Conservation (phyloP, 2,329 filamentous ascomycete species). For the Fusarium verrucosum region DNA sequence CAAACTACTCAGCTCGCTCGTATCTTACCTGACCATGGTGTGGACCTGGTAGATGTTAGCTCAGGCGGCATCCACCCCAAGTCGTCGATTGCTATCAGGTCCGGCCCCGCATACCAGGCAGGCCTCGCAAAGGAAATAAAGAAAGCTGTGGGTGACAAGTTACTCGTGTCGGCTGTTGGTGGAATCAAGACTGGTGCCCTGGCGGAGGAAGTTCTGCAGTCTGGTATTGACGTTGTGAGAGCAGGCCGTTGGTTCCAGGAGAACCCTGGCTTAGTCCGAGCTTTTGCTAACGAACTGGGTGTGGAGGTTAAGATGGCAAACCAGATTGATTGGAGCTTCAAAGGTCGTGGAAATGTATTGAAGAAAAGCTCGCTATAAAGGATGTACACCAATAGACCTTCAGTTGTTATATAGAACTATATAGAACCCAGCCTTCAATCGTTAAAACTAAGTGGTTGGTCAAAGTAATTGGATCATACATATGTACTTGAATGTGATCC, state of each 20-base stretch:
- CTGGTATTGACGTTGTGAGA: conserved; percentile 58
- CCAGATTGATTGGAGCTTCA: conserved; percentile 66
- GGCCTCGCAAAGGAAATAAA: conserved; percentile 75
- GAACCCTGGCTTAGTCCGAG: conserved; percentile 64
- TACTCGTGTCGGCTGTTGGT: conserved; percentile 58
- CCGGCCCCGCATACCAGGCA: conserved; percentile 70
- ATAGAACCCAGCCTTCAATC: no score
- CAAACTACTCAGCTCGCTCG: conserved; percentile 71
- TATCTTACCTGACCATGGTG: conserved; percentile 69
- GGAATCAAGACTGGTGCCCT: conserved; percentile 55
- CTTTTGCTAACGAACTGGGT: conserved; percentile 63
- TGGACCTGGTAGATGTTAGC: conserved; percentile 79
- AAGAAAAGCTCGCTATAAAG: background rate
- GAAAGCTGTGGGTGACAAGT: conserved; percentile 70
- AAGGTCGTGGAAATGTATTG: conserved; percentile 42
- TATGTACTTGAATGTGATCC: no score
- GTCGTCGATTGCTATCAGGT: conserved; percentile 60
- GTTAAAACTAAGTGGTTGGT: no score
- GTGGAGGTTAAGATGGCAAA: conserved; percentile 57
- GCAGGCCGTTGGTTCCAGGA: conserved; percentile 65
- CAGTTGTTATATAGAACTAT: no score
- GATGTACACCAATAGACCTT: background rate
- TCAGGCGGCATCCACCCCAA: conserved; percentile 70
- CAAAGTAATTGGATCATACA: no score
- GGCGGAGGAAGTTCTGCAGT: conserved; percentile 59